phyloP scores from a whole-genome alignment of 805 yeast genomes.

The Starmerella bombicola region DNA sequence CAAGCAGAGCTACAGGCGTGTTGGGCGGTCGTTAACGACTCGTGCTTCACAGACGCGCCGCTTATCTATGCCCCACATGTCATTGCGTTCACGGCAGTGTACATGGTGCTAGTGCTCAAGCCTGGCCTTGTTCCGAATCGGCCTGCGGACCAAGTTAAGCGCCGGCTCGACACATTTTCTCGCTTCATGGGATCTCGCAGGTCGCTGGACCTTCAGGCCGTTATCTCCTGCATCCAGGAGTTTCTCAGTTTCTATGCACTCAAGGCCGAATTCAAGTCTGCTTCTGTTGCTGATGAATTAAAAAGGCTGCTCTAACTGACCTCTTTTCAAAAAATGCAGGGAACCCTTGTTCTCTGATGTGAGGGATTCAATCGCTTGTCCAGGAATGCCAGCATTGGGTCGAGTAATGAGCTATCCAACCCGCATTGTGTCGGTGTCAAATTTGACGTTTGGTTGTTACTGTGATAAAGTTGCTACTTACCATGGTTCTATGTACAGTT shows the following conservation, averaged over 20 bases:
- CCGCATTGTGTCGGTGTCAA: too few relatives aligned
- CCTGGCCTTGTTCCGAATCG: slow-evolving; percentile 28
- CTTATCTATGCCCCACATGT: slow-evolving; percentile 80
- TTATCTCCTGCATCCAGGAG: slow-evolving; percentile 75
- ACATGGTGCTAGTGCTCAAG: slow-evolving; percentile 52
- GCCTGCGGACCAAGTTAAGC: slow-evolving; percentile 29
- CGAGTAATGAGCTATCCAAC: too few relatives aligned
- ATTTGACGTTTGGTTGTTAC: neutral
- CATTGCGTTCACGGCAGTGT: slow-evolving; percentile 69
- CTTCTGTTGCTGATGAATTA: slow-evolving; percentile 11
- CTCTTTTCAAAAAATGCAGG: neutral
- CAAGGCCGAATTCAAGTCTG: slow-evolving; percentile 66
- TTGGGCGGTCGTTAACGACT: slow-evolving; percentile 85
- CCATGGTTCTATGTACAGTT: slow-evolving; percentile 1
- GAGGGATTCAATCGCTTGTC: too few relatives aligned
- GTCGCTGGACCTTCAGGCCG: slow-evolving; percentile 63
- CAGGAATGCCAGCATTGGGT: too few relatives aligned
- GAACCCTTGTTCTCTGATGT: neutral
- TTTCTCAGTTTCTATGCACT: slow-evolving; percentile 65
- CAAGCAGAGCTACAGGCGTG: slow-evolving; percentile 58
- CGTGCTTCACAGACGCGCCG: slow-evolving; percentile 77
- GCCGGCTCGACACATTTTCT: slow-evolving; percentile 44
- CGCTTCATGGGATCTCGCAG: slow-evolving; percentile 56
- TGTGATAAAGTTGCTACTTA: too few relatives aligned
- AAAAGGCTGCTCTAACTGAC: slow-evolving; percentile 2